Evolutionary conservation across 2,329 filamentous ascomycete genomes (phyloP).

Genomic region (Bipolaris cookei): DNA sequence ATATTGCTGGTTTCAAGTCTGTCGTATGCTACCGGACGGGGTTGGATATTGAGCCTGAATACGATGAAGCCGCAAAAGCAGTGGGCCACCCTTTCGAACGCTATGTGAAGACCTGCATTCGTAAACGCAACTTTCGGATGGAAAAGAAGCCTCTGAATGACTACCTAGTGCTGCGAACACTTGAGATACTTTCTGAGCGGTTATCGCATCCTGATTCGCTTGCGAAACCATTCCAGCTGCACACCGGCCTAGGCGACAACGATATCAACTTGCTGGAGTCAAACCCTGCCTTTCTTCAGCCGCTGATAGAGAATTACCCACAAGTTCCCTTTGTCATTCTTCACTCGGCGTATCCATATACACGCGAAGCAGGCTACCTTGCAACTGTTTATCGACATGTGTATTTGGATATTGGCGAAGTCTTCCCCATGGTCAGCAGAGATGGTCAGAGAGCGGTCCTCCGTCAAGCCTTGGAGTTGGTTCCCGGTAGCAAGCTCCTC

Average conservation of each 20-base stretch:
- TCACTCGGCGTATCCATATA: constrained; percentile 83
- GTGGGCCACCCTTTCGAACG: constrained; percentile 50
- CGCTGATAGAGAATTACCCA: constrained; percentile 72
- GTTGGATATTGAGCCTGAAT: constrained; percentile 60
- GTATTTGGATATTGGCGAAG: constrained; percentile 81
- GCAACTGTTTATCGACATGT: constrained; percentile 79
- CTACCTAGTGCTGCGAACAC: constrained; percentile 69
- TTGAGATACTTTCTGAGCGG: constrained; percentile 61
- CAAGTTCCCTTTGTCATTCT: constrained; percentile 76
- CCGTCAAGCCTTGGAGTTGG: constrained; percentile 75
- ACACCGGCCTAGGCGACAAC: constrained; percentile 81
- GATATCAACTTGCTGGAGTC: constrained; percentile 73
- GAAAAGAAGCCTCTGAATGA: constrained; percentile 71
- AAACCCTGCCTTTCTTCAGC: constrained; percentile 77
- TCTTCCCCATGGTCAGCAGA: constrained; percentile 78
- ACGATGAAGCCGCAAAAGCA: constrained; percentile 45
- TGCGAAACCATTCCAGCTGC: constrained; percentile 80
- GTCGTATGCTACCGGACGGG: constrained; percentile 83
- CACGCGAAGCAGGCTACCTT: constrained; percentile 77
- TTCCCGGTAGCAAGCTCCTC: constrained; percentile 75
- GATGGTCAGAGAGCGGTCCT: constrained; percentile 76
- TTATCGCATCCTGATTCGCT: constrained; percentile 39
- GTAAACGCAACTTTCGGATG: constrained; percentile 58
- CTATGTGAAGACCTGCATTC: constrained; percentile 50
- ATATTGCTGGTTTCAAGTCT: constrained; percentile 81